Evolutionary conservation across 306 rosid genomes (phyloP), one percentile per base, ranked within the genome.

Genomic region (Amphicarpaea edgeworthii): DNA sequence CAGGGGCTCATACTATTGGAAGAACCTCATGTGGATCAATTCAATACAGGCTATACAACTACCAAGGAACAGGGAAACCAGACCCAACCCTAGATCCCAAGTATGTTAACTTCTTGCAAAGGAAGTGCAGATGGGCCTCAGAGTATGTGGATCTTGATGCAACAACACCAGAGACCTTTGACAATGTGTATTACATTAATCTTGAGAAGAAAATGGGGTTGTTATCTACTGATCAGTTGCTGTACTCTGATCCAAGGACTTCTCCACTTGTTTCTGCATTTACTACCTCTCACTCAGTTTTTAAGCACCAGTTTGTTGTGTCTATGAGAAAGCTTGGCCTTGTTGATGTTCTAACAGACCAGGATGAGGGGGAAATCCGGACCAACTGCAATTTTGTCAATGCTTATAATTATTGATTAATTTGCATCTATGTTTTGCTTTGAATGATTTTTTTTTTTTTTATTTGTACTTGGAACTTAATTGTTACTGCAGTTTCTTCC

Each of bases 1-100:
- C 8, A 91, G 97, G 97, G 32, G 94, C 98, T 21, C 98, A 91
- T 71, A 94, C 96, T n/a, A 88, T 88, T 58, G 97, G 98, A 70
- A 88, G 94, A 62, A 66, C 87, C 5, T 80, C 94, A 2, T 94
- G 98, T 46, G 97, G 83, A 1, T 71, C 82, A 12, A 64, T 94
- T 55, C 98, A 95, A 65, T 1, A 90, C 38, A 69, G 93, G 72
- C 76, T 95, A 12, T 93, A 67, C 78, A 90, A 89, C 60, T 89
- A 77, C 88, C 20, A 72, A 42, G 86, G 85, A 45, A 89, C 89
- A 12, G 87, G 89, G 0, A 86, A 77, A 77, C 66, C 88, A n/a
- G 96, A 94, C 86, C 88, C 90, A 53, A 61, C 90, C 12, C 17
- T 90, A 12, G 76, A 85, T 72, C 58, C 79, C 0, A 75, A 73